Evolutionary conservation across 306 rosid species (phyloP).

Genomic region (Cicer judaicum): DNA sequence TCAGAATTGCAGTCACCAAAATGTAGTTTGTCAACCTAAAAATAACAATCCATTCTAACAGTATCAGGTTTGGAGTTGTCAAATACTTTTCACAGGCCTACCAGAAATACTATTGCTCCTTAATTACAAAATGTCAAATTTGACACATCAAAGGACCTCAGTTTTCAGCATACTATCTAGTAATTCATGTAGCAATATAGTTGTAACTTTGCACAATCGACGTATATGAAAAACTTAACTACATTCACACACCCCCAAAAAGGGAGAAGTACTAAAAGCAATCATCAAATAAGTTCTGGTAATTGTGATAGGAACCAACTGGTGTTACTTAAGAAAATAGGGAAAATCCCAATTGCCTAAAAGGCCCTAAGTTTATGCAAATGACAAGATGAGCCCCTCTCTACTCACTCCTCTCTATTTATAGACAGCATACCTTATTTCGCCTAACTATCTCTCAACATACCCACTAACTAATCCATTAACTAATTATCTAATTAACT

Average conservation of each 20-base stretch:
- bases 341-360: too few species aligned
- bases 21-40: conserved; percentile 33
- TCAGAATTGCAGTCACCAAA: conserved; percentile 26
- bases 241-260: conserved; percentile 2
- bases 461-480: too few species aligned
- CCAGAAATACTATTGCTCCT: conserved; percentile 18
- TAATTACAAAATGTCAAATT: conserved; percentile 33
- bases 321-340: too few species aligned
- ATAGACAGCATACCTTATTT: too few species aligned
- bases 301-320: background rate
- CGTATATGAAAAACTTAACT: conserved; percentile 6
- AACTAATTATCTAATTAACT: too few species aligned
- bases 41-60: conserved; percentile 30
- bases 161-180: conserved; percentile 4
- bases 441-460: too few species aligned
- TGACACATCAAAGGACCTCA: conserved; percentile 30
- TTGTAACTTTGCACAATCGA: conserved; percentile 29
- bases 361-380: too few species aligned
- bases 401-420: too few species aligned
- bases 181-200: conserved; percentile 32
- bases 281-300: background rate
- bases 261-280: conserved; percentile 12
- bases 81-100: conserved; percentile 31
- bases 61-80: conserved; percentile 29
- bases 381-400: too few species aligned